Conservation (phyloP, 2,329 filamentous ascomycete genomes). For the Sporothrix mexicana region DNA sequence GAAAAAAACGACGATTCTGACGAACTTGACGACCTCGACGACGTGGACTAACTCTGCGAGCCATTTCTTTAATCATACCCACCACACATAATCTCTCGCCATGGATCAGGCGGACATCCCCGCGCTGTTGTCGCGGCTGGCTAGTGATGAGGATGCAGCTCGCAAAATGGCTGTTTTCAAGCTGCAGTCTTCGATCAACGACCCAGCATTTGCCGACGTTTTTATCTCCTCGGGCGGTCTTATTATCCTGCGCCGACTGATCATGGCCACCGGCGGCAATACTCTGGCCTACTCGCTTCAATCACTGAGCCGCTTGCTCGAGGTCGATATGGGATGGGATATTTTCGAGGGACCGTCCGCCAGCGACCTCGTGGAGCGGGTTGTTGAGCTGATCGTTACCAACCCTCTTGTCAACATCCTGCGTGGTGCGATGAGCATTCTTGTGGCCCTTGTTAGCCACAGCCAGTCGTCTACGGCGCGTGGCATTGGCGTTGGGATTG, state of each 20-base stretch:
- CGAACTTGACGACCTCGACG: background rate
- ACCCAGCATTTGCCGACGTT: conserved; percentile 93
- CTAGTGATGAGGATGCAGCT: conserved; percentile 81
- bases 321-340: conserved; percentile 98
- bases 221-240: conserved; percentile 92
- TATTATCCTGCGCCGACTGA: conserved; percentile 77
- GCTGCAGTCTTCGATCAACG: conserved; percentile 91
- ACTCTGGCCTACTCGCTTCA: conserved; percentile 95
- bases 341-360: conserved; percentile 69
- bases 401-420: conserved; percentile 98
- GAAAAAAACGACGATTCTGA: background rate
- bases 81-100: conserved; percentile 32
- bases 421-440: conserved; percentile 92
- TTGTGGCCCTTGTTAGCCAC: conserved; percentile 90
- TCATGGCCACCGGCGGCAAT: conserved; percentile 86
- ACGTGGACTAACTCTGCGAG: background rate
- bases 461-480: conserved; percentile 66
- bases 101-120: conserved; percentile 74
- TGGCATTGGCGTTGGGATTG: conserved; percentile 34
- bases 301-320: conserved; percentile 82
- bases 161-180: conserved; percentile 99
- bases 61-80: background rate
- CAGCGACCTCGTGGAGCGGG: conserved; percentile 72
- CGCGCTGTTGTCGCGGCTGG: conserved; percentile 66
- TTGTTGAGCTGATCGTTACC: conserved; percentile 91